phyloP scores from a whole-genome alignment of 306 rosid genomes.

The Lotus japonicus region DNA sequence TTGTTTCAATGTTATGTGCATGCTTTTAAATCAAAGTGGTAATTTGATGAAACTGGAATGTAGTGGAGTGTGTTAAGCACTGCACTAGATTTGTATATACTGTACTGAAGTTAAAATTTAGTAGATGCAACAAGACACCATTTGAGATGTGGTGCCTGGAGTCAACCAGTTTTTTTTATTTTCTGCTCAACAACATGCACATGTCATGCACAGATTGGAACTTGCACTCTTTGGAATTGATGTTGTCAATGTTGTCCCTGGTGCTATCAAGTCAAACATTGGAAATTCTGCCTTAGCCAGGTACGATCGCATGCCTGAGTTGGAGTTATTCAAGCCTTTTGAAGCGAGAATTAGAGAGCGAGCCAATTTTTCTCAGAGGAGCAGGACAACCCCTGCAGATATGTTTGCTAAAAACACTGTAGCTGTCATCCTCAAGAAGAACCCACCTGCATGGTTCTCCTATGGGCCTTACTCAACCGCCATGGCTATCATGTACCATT shows the following conservation, averaged over 20 bases:
- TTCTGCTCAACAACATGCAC: neutral
- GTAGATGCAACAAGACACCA: neutral
- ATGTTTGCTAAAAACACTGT: constrained; percentile 71
- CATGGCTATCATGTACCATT: constrained; percentile 59
- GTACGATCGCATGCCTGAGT: constrained; percentile 66
- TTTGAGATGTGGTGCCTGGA: neutral
- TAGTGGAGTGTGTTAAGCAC: neutral
- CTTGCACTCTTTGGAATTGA: constrained; percentile 70
- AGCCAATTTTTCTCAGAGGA: constrained; percentile 47
- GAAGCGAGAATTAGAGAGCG: constrained; percentile 57
- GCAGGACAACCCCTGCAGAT: constrained; percentile 58
- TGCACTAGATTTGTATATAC: neutral
- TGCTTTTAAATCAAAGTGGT: neutral
- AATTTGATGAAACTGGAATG: neutral
- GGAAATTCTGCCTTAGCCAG: constrained; percentile 44
- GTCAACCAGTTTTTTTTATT: neutral
- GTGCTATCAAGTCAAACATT: constrained; percentile 69
- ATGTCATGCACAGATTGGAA: constrained; percentile 45
- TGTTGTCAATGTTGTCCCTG: constrained; percentile 78
- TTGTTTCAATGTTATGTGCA: neutral
- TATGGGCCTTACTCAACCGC: constrained; percentile 43
- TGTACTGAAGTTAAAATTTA: neutral
- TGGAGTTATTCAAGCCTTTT: constrained; percentile 60
- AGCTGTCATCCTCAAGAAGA: constrained; percentile 51
- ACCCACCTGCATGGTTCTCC: constrained; percentile 83